phyloP scores from a whole-genome alignment of 192 early-diverging fungal species.

The Pilobolus umbonatus region DNA sequence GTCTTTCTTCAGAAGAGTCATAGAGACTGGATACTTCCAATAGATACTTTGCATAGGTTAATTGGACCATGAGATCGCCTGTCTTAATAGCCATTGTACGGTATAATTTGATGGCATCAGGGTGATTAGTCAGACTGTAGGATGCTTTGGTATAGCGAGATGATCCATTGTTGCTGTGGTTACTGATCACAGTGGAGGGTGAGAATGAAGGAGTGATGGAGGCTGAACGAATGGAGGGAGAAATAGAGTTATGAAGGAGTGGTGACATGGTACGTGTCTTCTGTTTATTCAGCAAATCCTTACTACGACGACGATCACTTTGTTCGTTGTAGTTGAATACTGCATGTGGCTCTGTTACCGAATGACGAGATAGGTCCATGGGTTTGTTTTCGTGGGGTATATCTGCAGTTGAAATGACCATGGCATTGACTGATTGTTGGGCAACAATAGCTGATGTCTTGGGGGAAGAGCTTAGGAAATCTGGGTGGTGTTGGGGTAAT shows the following conservation, averaged over 20 bases:
- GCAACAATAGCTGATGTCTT: not conserved
- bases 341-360: not conserved
- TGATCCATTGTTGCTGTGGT: not conserved
- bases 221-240: not conserved
- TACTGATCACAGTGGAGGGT: not conserved
- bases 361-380: not conserved
- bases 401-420: not conserved
- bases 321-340: conserved; percentile 1
- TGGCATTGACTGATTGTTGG: conserved; percentile 7
- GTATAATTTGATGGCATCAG: conserved; percentile 53
- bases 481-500: not conserved
- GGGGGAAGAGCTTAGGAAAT: not conserved
- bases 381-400: not conserved
- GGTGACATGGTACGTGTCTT: not conserved
- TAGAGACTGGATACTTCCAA: conserved; percentile 56
- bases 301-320: not conserved
- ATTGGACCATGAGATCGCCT: conserved; percentile 65
- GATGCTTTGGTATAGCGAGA: conserved; percentile 23
- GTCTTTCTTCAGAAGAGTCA: conserved; percentile 8
- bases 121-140: conserved; percentile 24
- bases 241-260: not conserved
- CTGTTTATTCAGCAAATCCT: conserved; percentile 2
- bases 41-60: conserved; percentile 74
- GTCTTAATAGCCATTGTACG: conserved; percentile 74
- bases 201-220: not conserved